A percentile compares a stretch with the other conserved stretches of the same genome.
These are phyloP conservation scores for Cotoneaster glaucophyllus DNA, from an alignment of 306 rosid genomes.

Conservation along the genomic window DNA sequence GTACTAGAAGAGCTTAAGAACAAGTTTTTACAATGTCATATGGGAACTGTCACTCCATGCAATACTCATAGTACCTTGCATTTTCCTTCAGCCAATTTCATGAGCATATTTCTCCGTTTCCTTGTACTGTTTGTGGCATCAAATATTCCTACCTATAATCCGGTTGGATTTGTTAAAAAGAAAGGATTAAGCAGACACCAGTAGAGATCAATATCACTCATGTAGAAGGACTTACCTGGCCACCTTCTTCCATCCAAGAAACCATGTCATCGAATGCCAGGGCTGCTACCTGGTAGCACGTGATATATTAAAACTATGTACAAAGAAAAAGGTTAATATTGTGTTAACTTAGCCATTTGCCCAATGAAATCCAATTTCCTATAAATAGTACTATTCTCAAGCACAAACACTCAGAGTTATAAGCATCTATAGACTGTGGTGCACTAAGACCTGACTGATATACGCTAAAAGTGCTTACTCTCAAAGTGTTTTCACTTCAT, in stretches of 20 bases:
- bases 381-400: not conserved
- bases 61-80: conserved; percentile 69
- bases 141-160: conserved; percentile 86
- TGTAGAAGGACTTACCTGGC: conserved; percentile 65
- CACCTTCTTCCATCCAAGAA: conserved; percentile 99
- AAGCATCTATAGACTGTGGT: not conserved
- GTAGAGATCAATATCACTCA: conserved; percentile 13
- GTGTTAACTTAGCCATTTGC: conserved; percentile 47
- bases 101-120: conserved; percentile 86
- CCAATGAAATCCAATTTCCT: conserved; percentile 14
- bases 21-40: conserved; percentile 5
- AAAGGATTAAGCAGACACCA: conserved; percentile 11
- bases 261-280: conserved; percentile 98
- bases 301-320: conserved; percentile 88
- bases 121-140: conserved; percentile 93
- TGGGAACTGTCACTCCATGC: conserved; percentile 15
- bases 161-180: conserved; percentile 14
- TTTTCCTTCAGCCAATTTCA: conserved; percentile 97
- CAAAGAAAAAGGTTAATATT: conserved; percentile 56
- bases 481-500: not conserved
- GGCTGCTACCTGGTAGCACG: conserved; percentile 99
- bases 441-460: no score
- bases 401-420: not conserved
- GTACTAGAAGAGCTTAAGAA: conserved; percentile 11
- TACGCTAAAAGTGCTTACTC: not conserved